Evolutionary conservation across 2,329 filamentous ascomycete species (phyloP).

Genomic region (Pyrenophora tritici-repentis): DNA sequence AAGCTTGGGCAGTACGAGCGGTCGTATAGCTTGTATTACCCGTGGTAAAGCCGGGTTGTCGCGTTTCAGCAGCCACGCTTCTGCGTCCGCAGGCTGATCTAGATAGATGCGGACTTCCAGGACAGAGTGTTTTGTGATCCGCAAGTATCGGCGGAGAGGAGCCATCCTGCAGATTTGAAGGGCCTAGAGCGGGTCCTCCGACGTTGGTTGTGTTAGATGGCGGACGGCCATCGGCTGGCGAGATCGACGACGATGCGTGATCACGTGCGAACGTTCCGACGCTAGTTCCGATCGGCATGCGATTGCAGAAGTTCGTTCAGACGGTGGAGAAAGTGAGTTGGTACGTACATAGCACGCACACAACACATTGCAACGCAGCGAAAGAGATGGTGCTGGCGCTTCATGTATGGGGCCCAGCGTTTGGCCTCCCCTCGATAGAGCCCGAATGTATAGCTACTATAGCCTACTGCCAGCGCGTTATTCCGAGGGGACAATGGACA

Average conservation of each 20-base stretch:
- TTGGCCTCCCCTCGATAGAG: slow-evolving; percentile 87
- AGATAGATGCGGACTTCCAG: slow-evolving; percentile 97
- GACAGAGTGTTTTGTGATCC: slow-evolving; percentile 90
- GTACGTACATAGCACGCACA: neutral
- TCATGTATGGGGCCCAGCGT: slow-evolving; percentile 88
- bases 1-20: slow-evolving; percentile 86
- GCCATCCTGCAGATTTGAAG: slow-evolving; percentile 64
- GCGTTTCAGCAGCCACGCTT: slow-evolving; percentile 82
- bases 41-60: slow-evolving; percentile 76
- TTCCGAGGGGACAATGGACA: slow-evolving; percentile 57
- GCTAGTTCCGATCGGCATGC: slow-evolving; percentile 14
- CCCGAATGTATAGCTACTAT: slow-evolving; percentile 86
- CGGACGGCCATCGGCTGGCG: neutral
- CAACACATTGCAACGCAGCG: slow-evolving; percentile 2
- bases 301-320: slow-evolving; percentile 6
- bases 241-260: slow-evolving; percentile 19
- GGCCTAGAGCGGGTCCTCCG: neutral
- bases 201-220: neutral
- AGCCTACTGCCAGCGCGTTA: slow-evolving; percentile 70
- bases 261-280: slow-evolving; percentile 28
- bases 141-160: slow-evolving; percentile 83
- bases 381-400: slow-evolving; percentile 66
- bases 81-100: slow-evolving; percentile 81
- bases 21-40: slow-evolving; percentile 83
- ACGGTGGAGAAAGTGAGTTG: neutral